Evolutionary conservation across 208 protist species (phyloP), one percentile per base, ranked within the genome.

Genomic region (Kentomonas sorsogonicus): DNA sequence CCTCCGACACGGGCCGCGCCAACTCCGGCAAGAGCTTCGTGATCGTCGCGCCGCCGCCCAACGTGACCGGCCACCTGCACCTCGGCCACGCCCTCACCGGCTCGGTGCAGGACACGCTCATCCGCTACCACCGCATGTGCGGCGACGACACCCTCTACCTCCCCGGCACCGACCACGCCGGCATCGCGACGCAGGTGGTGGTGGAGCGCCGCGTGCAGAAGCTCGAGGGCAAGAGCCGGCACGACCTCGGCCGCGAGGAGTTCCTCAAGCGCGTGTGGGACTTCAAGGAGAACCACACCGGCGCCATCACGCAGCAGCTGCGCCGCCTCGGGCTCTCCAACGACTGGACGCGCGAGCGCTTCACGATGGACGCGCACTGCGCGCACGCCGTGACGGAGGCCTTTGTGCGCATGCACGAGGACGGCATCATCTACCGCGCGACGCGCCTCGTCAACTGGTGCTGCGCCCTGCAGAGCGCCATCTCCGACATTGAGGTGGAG

Each of bases 391-490:
- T 99, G 23, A 69, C 77, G 7, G 95, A 98, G 66, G 97, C 96
- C 0, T 99, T 99, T 77, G 81, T 99, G 27, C 70, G 77, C 38
- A 68, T 99, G 51, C 90, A 97, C 77, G 87, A 99, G 40, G 80
- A 97, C 45, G 97, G 94, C 13, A 47, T 98, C 3, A 97, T 99
- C 55, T 97, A 98, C 69, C 83, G 99, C 43, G 80, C 83, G n/a
- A 98, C 90, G 10, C 79, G 98, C n/a, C 79, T 99, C 4, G 97
- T 99, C 45, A 99, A 99, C 85, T 99, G 99, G 99, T 98, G 95
- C 73, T 98, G 94, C 63, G 53, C 83, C 26, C 83, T 99, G 27
- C 87, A 99, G 72, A 99, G 98, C 39, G 99, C 98, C 48, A 99
- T 99, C 66, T 99, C 97, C 20, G 98, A 99, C 71, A 90, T 99